Conservation (phyloP, 768 basidiomycete species). For the Dacryopinax spathularia region DNA sequence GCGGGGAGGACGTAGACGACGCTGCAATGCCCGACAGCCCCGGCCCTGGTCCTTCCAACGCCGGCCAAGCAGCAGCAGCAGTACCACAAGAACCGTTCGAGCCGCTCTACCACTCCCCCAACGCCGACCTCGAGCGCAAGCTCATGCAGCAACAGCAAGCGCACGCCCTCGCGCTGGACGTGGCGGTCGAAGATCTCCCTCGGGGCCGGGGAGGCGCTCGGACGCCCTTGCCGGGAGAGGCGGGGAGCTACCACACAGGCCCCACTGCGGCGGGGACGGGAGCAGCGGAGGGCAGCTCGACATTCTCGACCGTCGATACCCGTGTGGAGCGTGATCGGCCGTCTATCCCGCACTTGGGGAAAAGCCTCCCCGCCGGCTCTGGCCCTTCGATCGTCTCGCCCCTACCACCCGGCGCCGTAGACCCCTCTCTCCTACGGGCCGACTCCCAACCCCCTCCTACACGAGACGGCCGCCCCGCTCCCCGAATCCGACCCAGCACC, state of each 20-base stretch:
- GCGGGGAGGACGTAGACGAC: background rate
- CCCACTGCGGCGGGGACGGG: background rate
- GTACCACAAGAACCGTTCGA: background rate
- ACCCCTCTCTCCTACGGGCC: background rate
- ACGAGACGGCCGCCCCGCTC: no score
- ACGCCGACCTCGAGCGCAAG: background rate
- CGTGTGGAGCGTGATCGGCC: background rate
- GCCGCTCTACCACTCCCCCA: background rate
- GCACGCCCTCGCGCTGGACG: background rate
- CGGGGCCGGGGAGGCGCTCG: no score
- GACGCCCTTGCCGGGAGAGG: no score
- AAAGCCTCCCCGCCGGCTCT: background rate
- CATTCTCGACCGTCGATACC: background rate
- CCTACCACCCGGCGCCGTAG: background rate
- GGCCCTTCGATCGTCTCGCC: background rate
- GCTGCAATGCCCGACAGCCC: background rate
- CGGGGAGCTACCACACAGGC: no score
- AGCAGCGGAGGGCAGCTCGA: background rate
- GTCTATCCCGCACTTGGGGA: background rate
- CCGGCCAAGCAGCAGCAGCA: background rate
- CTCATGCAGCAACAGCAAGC: background rate
- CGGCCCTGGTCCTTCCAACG: background rate
- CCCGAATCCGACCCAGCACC: constrained; percentile 38
- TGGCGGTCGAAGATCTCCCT: background rate
- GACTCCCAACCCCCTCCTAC: background rate